These are phyloP conservation scores for Neurospora africana DNA, from an alignment of 495 filamentous ascomycete species.

Conservation along the genomic window DNA sequence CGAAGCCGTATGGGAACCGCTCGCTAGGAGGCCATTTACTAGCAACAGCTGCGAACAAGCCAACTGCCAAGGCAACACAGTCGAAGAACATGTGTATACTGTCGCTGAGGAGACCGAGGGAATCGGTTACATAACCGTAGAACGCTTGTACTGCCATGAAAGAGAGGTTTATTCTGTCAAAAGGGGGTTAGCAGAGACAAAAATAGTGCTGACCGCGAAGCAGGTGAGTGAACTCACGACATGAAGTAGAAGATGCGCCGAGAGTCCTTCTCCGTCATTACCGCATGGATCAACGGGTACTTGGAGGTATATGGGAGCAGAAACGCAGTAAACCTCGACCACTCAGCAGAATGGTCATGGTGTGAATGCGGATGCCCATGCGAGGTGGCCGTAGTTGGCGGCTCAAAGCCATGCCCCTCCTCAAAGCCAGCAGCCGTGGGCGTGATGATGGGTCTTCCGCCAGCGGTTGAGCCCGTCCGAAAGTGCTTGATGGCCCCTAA, in stretches of 20 bases:
- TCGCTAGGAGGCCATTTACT: constrained; percentile 91
- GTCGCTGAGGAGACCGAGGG: constrained; percentile 86
- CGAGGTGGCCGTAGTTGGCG: constrained; percentile 8
- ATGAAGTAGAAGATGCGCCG: constrained; percentile 97
- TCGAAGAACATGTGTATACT: constrained; percentile 99
- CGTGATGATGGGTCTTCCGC: constrained; percentile 21
- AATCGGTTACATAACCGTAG: constrained; percentile 87
- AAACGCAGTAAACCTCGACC: constrained; percentile 53
- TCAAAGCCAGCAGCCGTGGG: constrained; percentile 20
- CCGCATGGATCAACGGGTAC: constrained; percentile 71
- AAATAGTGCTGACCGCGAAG: background rate
- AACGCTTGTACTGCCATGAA: constrained; percentile 95
- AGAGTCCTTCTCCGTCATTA: constrained; percentile 86
- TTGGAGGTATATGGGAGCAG: constrained; percentile 53
- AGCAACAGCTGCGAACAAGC: constrained; percentile 89
- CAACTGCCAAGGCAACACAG: constrained; percentile 83
- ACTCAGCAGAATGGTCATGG: constrained; percentile 21
- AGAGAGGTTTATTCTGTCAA: constrained; percentile 68
- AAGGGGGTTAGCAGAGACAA: constrained; percentile 10
- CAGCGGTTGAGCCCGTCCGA: constrained; percentile 21
- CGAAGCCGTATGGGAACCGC: constrained; percentile 87
- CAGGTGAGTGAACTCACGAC: constrained; percentile 42
- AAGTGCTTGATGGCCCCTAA: constrained; percentile 16
- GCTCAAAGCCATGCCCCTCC: constrained; percentile 16
- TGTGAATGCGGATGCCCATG: constrained; percentile 18